A percentile compares a stretch with the other conserved stretches of the same genome.
These are phyloP conservation scores for Dothideomycetes sp. DNA, from an alignment of 2,329 filamentous ascomycete genomes.

Conservation along the genomic window DNA sequence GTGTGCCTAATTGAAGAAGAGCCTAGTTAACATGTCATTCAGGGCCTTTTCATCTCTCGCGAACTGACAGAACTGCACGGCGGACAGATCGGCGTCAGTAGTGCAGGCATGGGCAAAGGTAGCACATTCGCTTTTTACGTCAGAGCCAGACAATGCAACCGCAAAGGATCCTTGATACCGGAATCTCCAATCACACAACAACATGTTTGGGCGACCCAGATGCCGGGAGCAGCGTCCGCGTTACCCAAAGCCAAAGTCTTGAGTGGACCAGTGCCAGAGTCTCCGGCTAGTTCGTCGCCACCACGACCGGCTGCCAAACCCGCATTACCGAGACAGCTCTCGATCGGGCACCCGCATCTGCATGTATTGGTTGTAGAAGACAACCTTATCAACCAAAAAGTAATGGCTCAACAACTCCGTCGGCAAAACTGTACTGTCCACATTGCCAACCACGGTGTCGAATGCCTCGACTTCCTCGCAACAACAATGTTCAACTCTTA, in stretches of 20 bases:
- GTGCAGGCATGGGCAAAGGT: conserved; percentile 43
- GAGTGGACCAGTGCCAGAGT: conserved; percentile 11
- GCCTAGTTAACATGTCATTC: too few species aligned
- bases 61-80: conserved; percentile 59
- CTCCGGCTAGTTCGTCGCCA: too few species aligned
- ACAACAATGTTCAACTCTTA: conserved; percentile 13
- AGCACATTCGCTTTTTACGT: conserved; percentile 60
- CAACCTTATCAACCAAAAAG: conserved; percentile 24
- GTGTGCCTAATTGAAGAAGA: too few species aligned
- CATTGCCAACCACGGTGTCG: conserved; percentile 22
- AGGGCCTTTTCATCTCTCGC: conserved; percentile 61
- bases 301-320: too few species aligned
- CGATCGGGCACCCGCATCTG: conserved; percentile 16
- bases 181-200: conserved; percentile 1
- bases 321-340: conserved; percentile 18
- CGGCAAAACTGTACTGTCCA: conserved; percentile 21
- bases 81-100: conserved; percentile 56
- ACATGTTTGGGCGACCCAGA: conserved; percentile 8
- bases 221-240: conserved; percentile 20
- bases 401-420: conserved; percentile 22
- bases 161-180: neutral
- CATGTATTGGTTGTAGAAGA: conserved; percentile 23
- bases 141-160: conserved; percentile 10
- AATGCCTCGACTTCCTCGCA: conserved; percentile 21
- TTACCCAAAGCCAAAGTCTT: conserved; percentile 24